Base-by-base conservation (phyloP, 78 protist species). In the Dictyostelium purpureum region DNA sequence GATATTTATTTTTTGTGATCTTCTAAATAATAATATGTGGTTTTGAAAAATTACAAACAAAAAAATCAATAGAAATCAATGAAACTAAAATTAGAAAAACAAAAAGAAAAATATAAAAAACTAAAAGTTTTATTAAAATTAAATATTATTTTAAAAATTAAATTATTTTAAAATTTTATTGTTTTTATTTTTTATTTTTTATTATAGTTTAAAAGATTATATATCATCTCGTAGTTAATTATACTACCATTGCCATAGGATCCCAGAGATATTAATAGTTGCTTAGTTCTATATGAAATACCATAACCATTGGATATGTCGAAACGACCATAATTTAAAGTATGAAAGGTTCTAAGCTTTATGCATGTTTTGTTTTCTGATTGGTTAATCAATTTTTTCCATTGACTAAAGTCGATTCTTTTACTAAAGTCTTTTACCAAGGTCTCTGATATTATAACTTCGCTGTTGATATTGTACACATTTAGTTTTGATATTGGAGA, bases 61-160 rank as follows among this genome's bases (percentile, higher is more conserved):
- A 85, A 85, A 28, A 85, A 85, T 61, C 92, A 85, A 59, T 81
- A 85, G 35, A 70, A 73, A 73, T 85, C 92, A 21, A 11, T 85
- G 6, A 85, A 85, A 47, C 40, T 73, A 11, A 49, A 82, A 42
- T 54, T 52, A 19, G 90, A 82, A 42, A 82, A 61, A 82, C 90
- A 82, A 56, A 82, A 82, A 47, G 90, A 82, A 18, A 82, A 82
- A 57, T 82, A 82, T 56, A 82, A 82, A 54, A 82, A 82, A 56
- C 19, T 82, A 42, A 82, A 82, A 31, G 18, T 73, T 56, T 73
- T 54, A 56, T 9, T 71, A 42, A 82, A 82, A 66, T n/a, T n/a
- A n/a, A n/a, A n/a, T n/a, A n/a, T n/a, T n/a, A n/a, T n/a, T n/a
- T n/a, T n/a, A n/a, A n/a, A n/a, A n/a, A n/a, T n/a, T n/a, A n/a